A percentile compares a stretch with the other conserved stretches of the same genome.
phyloP scores from a whole-genome alignment of 2,329 filamentous ascomycete species.

The Chrysosporium queenslandicum region DNA sequence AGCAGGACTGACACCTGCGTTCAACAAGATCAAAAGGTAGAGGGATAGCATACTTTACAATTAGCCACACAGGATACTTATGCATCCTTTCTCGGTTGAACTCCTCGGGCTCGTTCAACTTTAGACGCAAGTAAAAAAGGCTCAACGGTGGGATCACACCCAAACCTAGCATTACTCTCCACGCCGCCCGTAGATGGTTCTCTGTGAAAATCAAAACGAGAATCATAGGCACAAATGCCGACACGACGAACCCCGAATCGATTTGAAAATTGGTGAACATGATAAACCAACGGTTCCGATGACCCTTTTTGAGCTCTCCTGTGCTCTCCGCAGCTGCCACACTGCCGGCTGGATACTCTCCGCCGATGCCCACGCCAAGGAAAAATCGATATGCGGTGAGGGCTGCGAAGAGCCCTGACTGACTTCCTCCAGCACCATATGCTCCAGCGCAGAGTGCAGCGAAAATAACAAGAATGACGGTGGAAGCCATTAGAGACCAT shows the following conservation, averaged over 20 bases:
- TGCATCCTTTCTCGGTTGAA: constrained; percentile 63
- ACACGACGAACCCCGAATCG: constrained; percentile 71
- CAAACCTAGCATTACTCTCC: constrained; percentile 71
- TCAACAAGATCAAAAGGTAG: constrained; percentile 23
- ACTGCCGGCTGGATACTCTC: constrained; percentile 50
- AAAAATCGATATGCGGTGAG: constrained; percentile 80
- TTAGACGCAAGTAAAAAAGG: constrained; percentile 60
- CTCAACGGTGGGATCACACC: constrained; percentile 67
- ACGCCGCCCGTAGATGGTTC: constrained; percentile 60
- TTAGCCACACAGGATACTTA: constrained; percentile 44
- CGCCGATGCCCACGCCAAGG: constrained; percentile 66
- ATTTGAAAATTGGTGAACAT: constrained; percentile 85
- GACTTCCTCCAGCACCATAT: constrained; percentile 61
- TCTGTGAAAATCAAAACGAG: constrained; percentile 51
- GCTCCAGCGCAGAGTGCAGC: constrained; percentile 67
- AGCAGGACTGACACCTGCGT: no score
- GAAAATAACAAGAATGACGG: constrained; percentile 74
- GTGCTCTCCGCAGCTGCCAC: constrained; percentile 78
- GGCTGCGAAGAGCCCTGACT: constrained; percentile 63
- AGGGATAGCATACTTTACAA: constrained; percentile 35
- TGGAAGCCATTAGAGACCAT: constrained; percentile 70
- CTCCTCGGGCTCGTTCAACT: constrained; percentile 68
- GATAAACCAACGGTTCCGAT: constrained; percentile 83
- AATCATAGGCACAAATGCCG: constrained; percentile 65
- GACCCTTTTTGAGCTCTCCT: constrained; percentile 67